Evolutionary conservation across 768 basidiomycete species (phyloP), one percentile per base, ranked within the genome.

Genomic region (Erythrobasidium yunnanense): DNA sequence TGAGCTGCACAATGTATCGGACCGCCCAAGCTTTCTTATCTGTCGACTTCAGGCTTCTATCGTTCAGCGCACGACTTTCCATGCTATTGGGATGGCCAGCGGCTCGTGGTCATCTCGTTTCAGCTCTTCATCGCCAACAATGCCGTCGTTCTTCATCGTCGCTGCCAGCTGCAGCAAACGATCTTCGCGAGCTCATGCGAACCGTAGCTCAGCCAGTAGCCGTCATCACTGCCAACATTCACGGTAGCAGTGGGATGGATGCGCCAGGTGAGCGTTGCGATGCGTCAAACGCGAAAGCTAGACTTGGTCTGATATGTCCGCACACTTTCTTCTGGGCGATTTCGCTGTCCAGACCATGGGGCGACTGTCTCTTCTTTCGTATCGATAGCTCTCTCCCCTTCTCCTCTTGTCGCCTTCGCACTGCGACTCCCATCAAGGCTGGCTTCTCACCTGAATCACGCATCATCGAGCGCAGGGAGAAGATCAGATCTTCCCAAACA

Each of bases 191-290:
- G 47, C 27, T 63, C 32, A 63, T 63, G 60, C 47, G 60, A 2
- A 63, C 49, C 32, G 60, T 63, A 23, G 60, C 60, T 27, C 60
- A 63, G 60, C 60, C 60, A 4, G 60, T 63, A n/a, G 60, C 60
- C 4, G 60, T 63, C 45, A 63, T 63, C 47, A 63, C 60, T 13
- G 60, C 60, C 60, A 63, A 63, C 23, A 2, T 63, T 2, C 20
- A 63, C 3, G 23, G 52, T 63, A 23, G 32, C 30, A 30, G 32
- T 30, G 33, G 33, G 45, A 18, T 51, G 18, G 11, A 30, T 25
- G 42, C 27, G 25, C 60, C 60, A 51, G 47, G 60, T 63, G 29
- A 58, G 17, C 54, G 17, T 32, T 22, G 30, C 54, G 20, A 33
- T 22, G 17, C n/a, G n/a, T n/a, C n/a, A n/a, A n/a, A n/a, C n/a